A percentile compares a stretch with the other conserved stretches of the same genome.
These are phyloP conservation scores for Babesia caballi DNA, from an alignment of 169 alveolate species.

Conservation along the genomic window DNA sequence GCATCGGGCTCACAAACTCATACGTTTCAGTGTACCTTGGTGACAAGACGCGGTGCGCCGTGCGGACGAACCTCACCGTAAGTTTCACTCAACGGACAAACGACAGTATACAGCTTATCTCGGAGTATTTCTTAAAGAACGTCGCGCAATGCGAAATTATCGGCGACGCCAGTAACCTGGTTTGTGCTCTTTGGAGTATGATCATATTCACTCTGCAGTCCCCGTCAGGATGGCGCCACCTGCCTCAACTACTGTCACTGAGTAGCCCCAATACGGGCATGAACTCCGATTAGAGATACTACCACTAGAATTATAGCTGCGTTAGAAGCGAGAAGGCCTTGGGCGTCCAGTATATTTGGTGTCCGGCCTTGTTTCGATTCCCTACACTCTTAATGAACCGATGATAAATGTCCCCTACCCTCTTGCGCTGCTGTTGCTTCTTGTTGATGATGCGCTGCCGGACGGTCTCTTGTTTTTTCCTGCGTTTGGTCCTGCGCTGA, in stretches of 20 bases:
- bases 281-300: neutral
- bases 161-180: conserved; percentile 30
- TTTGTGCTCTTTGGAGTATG: neutral
- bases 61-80: conserved; percentile 32
- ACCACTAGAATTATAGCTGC: neutral
- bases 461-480: conserved; percentile 43
- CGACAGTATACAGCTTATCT: conserved; percentile 2
- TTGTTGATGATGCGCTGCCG: conserved; percentile 80
- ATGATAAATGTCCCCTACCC: conserved; percentile 54
- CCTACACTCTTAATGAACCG: conserved; percentile 57
- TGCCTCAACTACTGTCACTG: conserved; percentile 29
- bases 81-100: neutral
- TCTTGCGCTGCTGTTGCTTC: conserved; percentile 89
- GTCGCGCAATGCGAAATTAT: conserved; percentile 34
- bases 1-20: neutral
- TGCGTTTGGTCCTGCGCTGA: conserved; percentile 39
- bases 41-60: conserved; percentile 51
- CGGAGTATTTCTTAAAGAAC: conserved; percentile 29
- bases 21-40: conserved; percentile 21
- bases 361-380: conserved; percentile 89
- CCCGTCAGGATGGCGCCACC: conserved; percentile 53
- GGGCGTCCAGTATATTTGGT: conserved; percentile 94
- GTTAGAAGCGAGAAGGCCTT: conserved; percentile 80
- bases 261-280: neutral
- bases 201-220: too few relatives aligned